phyloP scores from a whole-genome alignment of 768 basidiomycete genomes.

The Trametopsis cervina region DNA sequence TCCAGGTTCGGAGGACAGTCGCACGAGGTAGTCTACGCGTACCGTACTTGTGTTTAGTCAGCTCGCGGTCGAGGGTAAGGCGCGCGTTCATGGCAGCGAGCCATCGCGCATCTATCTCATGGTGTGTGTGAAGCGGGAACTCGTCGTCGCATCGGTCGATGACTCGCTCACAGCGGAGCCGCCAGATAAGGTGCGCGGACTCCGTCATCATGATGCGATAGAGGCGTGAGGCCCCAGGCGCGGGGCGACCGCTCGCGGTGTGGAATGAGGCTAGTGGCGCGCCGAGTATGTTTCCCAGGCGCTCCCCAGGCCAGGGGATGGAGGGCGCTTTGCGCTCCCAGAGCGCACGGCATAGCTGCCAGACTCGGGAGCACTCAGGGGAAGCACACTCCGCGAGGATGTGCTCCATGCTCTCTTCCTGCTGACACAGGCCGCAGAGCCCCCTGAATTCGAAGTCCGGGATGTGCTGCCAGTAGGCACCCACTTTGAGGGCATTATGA shows the following conservation, averaged over 20 bases:
- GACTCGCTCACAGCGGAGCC: conserved; percentile 9
- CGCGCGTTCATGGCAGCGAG: conserved; percentile 2
- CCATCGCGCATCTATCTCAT: neutral
- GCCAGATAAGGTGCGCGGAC: conserved; percentile 9
- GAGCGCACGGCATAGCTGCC: neutral
- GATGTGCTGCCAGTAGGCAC: conserved; percentile 13
- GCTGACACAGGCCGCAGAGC: neutral
- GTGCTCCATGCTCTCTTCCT: neutral
- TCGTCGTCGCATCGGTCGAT: neutral
- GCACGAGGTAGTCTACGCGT: neutral
- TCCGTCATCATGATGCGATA: conserved; percentile 9
- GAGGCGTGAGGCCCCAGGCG: conserved; percentile 4
- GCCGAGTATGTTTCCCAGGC: neutral
- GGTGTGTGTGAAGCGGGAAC: neutral
- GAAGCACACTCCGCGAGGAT: neutral
- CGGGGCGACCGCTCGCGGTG: neutral
- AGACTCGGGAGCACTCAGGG: neutral
- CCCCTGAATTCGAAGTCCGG: neutral
- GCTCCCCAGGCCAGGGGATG: neutral
- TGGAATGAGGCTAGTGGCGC: neutral
- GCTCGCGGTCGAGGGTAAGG: neutral
- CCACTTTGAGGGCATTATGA: conserved; percentile 5
- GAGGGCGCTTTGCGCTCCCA: neutral
- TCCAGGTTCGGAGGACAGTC: neutral
- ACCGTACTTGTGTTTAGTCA: neutral